These are phyloP conservation scores for Capronia coronata DNA, from an alignment of 2,329 filamentous ascomycete species.

Conservation along the genomic window DNA sequence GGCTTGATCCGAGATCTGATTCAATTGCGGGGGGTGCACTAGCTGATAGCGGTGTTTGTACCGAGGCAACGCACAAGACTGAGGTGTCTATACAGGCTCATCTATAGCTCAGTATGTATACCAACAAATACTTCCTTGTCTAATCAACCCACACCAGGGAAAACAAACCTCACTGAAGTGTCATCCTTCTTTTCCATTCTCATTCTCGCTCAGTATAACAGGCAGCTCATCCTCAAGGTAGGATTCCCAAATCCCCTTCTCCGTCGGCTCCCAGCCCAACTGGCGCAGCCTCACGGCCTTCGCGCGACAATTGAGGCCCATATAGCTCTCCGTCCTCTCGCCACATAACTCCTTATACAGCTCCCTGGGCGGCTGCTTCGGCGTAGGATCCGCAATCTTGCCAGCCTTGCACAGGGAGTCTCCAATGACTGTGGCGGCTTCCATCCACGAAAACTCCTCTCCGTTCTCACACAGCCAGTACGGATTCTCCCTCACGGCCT, in stretches of 20 bases:
- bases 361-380: conserved; percentile 34
- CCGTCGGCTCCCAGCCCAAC: conserved; percentile 42
- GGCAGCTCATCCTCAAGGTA: conserved; percentile 39
- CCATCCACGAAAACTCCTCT: conserved; percentile 41
- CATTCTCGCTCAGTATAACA: conserved; percentile 7
- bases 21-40: too few relatives aligned
- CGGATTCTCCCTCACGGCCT: conserved; percentile 37
- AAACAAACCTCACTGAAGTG: too few relatives aligned
- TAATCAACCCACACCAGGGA: too few relatives aligned
- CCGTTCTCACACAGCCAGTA: conserved; percentile 45
- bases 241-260: conserved; percentile 39
- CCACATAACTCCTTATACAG: conserved; percentile 40
- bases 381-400: conserved; percentile 34
- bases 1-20: too few relatives aligned
- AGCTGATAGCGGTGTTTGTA: too few relatives aligned
- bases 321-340: conserved; percentile 33
- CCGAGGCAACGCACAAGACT: too few relatives aligned
- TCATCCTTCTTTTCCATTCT: not conserved
- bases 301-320: conserved; percentile 42
- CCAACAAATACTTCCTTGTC: too few relatives aligned
- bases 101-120: too few relatives aligned
- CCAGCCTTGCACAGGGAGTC: conserved; percentile 35
- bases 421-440: conserved; percentile 37
- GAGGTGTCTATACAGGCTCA: too few relatives aligned
- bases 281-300: conserved; percentile 40